These are phyloP conservation scores for Dipteronia dyeriana DNA, from an alignment of 345 rosid genomes.

Conservation along the genomic window DNA sequence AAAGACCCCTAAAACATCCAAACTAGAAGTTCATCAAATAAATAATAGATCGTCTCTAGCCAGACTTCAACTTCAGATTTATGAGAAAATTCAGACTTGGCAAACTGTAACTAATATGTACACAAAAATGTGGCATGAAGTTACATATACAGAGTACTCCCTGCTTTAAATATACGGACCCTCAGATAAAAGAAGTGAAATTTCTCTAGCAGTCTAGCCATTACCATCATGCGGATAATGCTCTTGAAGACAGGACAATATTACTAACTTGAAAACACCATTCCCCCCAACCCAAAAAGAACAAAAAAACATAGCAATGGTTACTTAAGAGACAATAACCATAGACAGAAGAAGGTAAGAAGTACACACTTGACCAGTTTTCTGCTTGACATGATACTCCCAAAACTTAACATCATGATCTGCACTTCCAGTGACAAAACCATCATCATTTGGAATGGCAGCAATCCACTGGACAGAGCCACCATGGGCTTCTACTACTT, in stretches of 20 bases:
- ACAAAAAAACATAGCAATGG: neutral
- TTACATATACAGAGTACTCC: neutral
- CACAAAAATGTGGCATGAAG: neutral
- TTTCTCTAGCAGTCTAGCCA: neutral
- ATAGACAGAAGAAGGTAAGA: slow-evolving; percentile 14
- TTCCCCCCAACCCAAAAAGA: neutral
- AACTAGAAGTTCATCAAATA: neutral
- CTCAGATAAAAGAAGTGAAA: neutral
- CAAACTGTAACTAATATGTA: no score
- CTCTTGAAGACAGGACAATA: neutral
- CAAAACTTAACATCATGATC: slow-evolving; percentile 94
- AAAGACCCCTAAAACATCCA: neutral
- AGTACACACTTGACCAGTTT: slow-evolving; percentile 60
- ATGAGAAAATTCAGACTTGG: neutral
- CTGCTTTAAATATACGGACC: neutral
- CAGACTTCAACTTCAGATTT: neutral
- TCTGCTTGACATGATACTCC: slow-evolving; percentile 75
- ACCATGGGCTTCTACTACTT: slow-evolving; percentile 86
- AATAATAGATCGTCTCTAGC: neutral
- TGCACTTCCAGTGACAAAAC: slow-evolving; percentile 93
- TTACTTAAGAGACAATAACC: neutral
- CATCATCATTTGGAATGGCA: slow-evolving; percentile 71
- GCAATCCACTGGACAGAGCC: slow-evolving; percentile 76
- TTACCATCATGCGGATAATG: neutral
- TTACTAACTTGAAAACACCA: neutral